A percentile compares a stretch with the other conserved stretches of the same genome.
Conservation (phyloP, 148 eudicot species). For the Rheum nobile region DNA sequence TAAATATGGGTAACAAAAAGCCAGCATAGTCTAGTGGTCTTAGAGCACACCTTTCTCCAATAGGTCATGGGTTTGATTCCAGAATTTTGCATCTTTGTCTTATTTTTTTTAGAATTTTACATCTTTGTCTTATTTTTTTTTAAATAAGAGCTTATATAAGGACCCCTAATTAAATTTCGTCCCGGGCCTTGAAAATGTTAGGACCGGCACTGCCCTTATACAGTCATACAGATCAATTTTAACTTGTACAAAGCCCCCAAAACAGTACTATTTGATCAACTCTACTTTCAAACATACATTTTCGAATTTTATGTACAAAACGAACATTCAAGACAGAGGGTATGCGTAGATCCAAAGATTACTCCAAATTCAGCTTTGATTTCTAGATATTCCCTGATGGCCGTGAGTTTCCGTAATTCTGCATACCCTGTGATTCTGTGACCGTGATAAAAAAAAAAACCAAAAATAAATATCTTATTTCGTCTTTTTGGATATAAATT, state of each 20-base stretch:
- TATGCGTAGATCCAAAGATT: background rate
- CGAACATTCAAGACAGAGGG: background rate
- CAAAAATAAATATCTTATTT: background rate
- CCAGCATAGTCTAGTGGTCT: no score
- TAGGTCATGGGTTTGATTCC: no score
- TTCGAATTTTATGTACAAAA: background rate
- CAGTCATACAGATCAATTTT: background rate
- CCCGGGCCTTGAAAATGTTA: no score
- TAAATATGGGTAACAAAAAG: no score
- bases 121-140: no score
- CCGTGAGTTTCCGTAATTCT: background rate
- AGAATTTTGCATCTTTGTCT: no score
- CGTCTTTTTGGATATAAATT: background rate
- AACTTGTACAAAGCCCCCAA: background rate
- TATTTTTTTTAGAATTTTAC: no score
- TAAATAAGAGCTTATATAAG: no score
- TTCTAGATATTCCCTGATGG: background rate
- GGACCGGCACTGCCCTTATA: no score
- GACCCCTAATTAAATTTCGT: no score
- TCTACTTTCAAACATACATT: background rate
- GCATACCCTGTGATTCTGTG: background rate
- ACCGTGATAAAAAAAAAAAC: background rate
- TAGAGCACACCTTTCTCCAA: no score
- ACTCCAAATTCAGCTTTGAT: background rate
- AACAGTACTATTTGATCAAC: background rate